These are phyloP conservation scores for Apophysomyces elegans DNA, from an alignment of 371 early-diverging fungal genomes.

Conservation along the genomic window DNA sequence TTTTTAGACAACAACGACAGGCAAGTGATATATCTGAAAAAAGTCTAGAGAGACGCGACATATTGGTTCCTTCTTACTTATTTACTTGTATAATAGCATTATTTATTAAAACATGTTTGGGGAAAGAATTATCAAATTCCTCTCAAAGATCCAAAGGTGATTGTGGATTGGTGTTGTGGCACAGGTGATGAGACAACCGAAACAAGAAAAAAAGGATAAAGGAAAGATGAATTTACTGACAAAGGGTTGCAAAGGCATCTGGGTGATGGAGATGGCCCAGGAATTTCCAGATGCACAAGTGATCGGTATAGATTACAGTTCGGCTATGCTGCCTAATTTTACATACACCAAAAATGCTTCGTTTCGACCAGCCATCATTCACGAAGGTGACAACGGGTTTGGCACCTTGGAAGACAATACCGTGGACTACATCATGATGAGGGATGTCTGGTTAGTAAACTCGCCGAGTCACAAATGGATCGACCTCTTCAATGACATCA, in stretches of 20 bases:
- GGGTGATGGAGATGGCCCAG: slow-evolving; percentile 46
- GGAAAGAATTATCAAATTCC: slow-evolving; percentile 28
- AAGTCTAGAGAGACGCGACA: neutral
- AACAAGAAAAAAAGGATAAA: neutral
- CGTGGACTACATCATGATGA: slow-evolving; percentile 37
- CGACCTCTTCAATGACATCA: slow-evolving; percentile 26
- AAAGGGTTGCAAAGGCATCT: slow-evolving; percentile 24
- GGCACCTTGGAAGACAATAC: slow-evolving; percentile 24
- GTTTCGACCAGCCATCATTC: slow-evolving; percentile 21
- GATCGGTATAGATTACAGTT: slow-evolving; percentile 33
- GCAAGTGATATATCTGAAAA: slow-evolving; percentile 15
- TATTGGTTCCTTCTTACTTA: neutral
- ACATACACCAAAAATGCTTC: slow-evolving; percentile 22
- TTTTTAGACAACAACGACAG: slow-evolving; percentile 38
- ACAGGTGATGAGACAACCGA: slow-evolving; percentile 24
- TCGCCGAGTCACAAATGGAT: slow-evolving; percentile 34
- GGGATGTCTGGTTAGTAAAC: slow-evolving; percentile 38
- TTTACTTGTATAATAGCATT: slow-evolving; percentile 32
- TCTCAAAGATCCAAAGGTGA: slow-evolving; percentile 27
- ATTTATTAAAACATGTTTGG: slow-evolving; percentile 36
- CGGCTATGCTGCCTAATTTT: slow-evolving; percentile 17
- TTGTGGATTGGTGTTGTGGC: slow-evolving; percentile 46
- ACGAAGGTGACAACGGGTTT: slow-evolving; percentile 30
- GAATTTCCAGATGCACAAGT: slow-evolving; percentile 35
- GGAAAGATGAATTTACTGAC: neutral